Base-by-base conservation (phyloP, 2,329 filamentous ascomycete genomes). In the Trichoderma sp. region DNA sequence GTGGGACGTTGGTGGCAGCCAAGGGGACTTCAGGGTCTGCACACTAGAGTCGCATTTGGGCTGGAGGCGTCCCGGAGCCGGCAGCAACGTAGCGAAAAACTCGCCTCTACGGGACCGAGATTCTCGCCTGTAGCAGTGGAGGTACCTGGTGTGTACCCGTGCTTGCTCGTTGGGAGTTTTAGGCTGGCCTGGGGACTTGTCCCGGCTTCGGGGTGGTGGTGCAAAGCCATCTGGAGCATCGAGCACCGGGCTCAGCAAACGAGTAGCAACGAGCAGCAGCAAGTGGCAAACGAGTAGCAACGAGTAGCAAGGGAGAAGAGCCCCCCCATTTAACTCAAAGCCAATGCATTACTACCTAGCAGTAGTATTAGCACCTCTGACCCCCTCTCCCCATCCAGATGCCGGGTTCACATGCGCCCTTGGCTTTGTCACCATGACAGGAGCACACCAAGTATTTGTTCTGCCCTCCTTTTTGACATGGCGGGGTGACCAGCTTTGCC, bases 1-100 rank as follows among this genome's bases (percentile, higher is more conserved):
- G 64, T 59, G 64, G 64, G 64, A 67, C 64, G 34, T 52, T 45
- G 35, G 19, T 57, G 32, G 45, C 54, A 58, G 53, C 42, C 53
- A 58, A 52, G 34, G 45, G 34, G 45, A 39, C 22, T 60, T 60
- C 57, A 60, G 57, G 57, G 57, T 60, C 57, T 60, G 27, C 22
- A 45, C 39, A 60, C 37, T 54, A 64, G 35, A 64, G 61, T 42
- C 35, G 61, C 61, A 53, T 53, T 64, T 53, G 48, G 50, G 60
- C 48, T 64, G 60, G 27, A 64, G 60, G 25, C 60, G n/a, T 64
- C 34, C 39, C 48, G 34, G 42, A 53, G 60, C 60, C 48, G 48
- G 35, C 59, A 63, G 59, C 15, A 37, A 52, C 32, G 45, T 32
- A 52, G 42, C 59, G 22, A 35, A 27, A 27, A 27, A 37, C 19